phyloP scores from a whole-genome alignment of 2,329 filamentous ascomycete genomes.

The Venturia effusa region DNA sequence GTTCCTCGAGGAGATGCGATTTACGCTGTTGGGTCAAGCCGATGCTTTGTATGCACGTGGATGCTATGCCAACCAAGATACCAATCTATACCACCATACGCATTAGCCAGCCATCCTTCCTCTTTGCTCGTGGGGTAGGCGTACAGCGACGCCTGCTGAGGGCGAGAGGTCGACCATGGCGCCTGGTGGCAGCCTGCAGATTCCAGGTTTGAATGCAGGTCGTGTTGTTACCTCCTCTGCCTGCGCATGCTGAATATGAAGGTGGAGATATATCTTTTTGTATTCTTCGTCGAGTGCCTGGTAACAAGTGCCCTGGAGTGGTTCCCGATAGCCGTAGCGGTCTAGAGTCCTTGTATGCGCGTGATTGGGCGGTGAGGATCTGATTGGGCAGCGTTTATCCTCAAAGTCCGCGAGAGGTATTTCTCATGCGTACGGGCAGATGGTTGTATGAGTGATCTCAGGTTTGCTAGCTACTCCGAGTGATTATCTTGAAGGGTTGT shows the following conservation, averaged over 20 bases:
- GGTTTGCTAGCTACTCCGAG: neutral
- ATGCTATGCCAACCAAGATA: conserved; percentile 84
- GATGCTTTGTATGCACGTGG: conserved; percentile 88
- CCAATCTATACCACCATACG: conserved; percentile 51
- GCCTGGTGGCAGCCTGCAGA: conserved; percentile 14
- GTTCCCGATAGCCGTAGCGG: neutral
- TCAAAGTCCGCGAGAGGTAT: neutral
- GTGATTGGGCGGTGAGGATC: neutral
- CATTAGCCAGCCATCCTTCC: neutral
- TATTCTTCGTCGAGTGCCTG: neutral
- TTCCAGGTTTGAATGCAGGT: conserved; percentile 13
- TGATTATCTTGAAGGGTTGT: no score
- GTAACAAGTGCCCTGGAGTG: neutral
- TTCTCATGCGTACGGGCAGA: neutral
- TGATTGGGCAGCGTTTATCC: neutral
- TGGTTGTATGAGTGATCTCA: neutral
- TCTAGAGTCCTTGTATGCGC: neutral
- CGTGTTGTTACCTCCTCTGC: conserved; percentile 21
- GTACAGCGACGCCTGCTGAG: conserved; percentile 30
- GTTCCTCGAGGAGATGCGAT: conserved; percentile 95
- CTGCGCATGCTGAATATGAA: conserved; percentile 20
- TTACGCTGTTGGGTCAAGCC: conserved; percentile 94
- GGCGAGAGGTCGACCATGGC: conserved; percentile 31
- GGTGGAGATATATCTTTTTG: neutral
- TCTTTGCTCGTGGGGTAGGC: conserved; percentile 13